Evolutionary conservation across 345 rosid species (phyloP).

Genomic region (Durio zibethinus): DNA sequence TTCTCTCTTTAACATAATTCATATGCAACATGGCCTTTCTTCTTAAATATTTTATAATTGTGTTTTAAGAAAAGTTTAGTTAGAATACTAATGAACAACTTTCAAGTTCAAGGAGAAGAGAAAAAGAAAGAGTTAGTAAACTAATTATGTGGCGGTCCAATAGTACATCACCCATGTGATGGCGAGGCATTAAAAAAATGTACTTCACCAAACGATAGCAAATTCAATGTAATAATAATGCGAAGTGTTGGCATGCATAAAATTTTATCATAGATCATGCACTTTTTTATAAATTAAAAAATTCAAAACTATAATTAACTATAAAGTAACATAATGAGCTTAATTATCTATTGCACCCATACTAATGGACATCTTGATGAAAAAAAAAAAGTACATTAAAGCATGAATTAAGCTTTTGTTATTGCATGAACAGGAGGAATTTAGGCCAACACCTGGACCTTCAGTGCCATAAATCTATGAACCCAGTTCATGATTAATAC

Average conservation of each 20-base stretch:
- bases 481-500: neutral
- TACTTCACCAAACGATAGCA: slow-evolving; percentile 3
- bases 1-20: slow-evolving; percentile 4
- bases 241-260: slow-evolving; percentile 17
- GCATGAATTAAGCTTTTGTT: neutral
- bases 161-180: slow-evolving; percentile 54
- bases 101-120: neutral
- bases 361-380: slow-evolving; percentile 12
- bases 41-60: slow-evolving; percentile 18
- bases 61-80: slow-evolving; percentile 12
- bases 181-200: slow-evolving; percentile 15
- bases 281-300: neutral
- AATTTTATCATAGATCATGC: neutral
- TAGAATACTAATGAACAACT: neutral
- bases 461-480: slow-evolving; percentile 22
- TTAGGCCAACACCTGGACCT: slow-evolving; percentile 16
- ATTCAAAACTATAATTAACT: neutral
- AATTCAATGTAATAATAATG: slow-evolving; percentile 26
- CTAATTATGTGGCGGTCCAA: slow-evolving; percentile 40
- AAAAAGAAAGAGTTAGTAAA: slow-evolving; percentile 20
- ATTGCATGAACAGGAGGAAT: slow-evolving; percentile 9
- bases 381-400: neutral
- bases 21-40: slow-evolving; percentile 23
- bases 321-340: neutral
- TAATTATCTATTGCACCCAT: slow-evolving; percentile 15